phyloP scores from a whole-genome alignment of 768 basidiomycete species.

The Neoboletus brunneissimus region DNA sequence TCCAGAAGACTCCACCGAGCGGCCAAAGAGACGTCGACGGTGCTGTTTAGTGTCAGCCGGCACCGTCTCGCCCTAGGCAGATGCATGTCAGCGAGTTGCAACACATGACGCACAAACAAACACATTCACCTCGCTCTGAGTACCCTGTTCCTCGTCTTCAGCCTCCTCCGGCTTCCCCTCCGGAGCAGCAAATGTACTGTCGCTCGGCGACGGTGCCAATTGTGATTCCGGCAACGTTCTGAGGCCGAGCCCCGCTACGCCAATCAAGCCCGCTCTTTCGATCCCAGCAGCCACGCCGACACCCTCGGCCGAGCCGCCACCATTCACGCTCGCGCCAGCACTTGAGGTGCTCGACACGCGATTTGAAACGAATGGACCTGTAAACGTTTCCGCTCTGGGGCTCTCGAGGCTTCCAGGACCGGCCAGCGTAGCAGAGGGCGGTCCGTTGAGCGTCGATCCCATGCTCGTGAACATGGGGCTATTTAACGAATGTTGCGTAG shows the following conservation, averaged over 20 bases:
- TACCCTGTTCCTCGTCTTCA: slow-evolving; percentile 49
- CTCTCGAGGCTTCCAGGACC: slow-evolving; percentile 15
- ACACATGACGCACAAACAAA: background rate
- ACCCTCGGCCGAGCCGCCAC: slow-evolving; percentile 21
- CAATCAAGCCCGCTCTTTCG: slow-evolving; percentile 8
- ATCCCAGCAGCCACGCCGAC: slow-evolving; percentile 9
- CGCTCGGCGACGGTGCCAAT: slow-evolving; percentile 59
- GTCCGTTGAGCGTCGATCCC: slow-evolving; percentile 24
- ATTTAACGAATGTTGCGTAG: no score
- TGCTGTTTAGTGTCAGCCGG: slow-evolving; percentile 35
- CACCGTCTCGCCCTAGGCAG: slow-evolving; percentile 51
- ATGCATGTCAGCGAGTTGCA: background rate
- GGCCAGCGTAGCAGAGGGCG: slow-evolving; percentile 21
- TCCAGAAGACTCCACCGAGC: slow-evolving; percentile 40
- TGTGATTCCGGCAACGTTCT: slow-evolving; percentile 42
- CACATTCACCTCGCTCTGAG: slow-evolving; percentile 63
- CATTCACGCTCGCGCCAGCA: slow-evolving; percentile 22
- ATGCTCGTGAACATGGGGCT: slow-evolving; percentile 31
- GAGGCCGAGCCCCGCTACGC: slow-evolving; percentile 14
- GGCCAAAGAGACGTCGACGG: slow-evolving; percentile 61
- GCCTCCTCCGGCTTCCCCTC: no score
- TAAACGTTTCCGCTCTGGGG: background rate
- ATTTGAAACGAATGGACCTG: background rate
- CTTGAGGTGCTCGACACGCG: slow-evolving; percentile 18
- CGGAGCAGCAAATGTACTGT: slow-evolving; percentile 44